Evolutionary conservation across 345 rosid genomes (phyloP).

Genomic region (Rhodomyrtus tomentosa): DNA sequence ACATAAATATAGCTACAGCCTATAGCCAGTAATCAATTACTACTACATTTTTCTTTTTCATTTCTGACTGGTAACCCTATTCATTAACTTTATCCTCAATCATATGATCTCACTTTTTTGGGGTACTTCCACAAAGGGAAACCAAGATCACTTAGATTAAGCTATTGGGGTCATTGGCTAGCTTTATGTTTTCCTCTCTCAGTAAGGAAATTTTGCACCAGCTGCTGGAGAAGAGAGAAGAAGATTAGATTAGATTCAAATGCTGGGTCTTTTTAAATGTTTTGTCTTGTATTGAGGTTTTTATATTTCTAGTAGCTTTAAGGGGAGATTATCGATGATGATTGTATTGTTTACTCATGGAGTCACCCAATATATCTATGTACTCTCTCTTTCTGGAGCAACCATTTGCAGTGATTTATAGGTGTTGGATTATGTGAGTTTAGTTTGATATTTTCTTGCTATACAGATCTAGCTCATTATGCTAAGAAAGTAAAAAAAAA

Average conservation of each 20-base stretch:
- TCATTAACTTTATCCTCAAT: background rate
- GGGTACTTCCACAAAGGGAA: background rate
- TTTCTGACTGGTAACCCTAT: background rate
- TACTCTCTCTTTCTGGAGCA: background rate
- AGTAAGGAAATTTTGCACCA: background rate
- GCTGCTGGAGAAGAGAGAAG: background rate
- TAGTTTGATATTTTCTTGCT: background rate
- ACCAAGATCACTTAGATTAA: background rate
- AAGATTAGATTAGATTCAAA: background rate
- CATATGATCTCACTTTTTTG: background rate
- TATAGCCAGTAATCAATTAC: background rate
- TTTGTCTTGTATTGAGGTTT: background rate
- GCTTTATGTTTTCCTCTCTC: background rate
- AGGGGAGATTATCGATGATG: background rate
- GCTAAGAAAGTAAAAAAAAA: background rate
- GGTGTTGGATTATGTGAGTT: background rate
- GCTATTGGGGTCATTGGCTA: background rate
- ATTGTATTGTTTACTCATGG: background rate
- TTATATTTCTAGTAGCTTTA: background rate
- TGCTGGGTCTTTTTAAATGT: background rate
- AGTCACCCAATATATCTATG: background rate
- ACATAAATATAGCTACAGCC: background rate
- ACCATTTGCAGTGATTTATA: background rate
- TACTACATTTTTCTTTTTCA: background rate
- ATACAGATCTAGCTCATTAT: background rate